Base-by-base conservation (phyloP, 805 yeast species). In the Starmerella apis region DNA sequence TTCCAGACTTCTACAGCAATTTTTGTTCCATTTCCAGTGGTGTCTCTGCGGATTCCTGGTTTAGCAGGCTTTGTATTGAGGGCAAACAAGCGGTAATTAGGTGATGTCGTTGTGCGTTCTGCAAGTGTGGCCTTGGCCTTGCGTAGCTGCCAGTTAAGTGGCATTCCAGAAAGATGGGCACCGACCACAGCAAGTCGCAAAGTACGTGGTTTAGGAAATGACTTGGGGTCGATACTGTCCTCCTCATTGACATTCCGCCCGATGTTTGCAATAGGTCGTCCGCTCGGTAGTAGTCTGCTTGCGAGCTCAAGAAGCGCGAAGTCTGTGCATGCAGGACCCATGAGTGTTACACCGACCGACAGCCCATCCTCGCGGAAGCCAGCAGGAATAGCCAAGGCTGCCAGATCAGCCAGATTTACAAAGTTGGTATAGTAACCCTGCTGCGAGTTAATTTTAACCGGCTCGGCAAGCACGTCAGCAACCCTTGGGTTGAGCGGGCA, bases 351-450 rank as follows among this genome's bases (percentile, higher is more conserved):
- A 67, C 97, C 97, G 55, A 79, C 81, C 8, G 97, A 96, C 58
- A 90, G 67, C 3, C 94, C 94, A 65, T 90, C 96, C 1, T 75
- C 59, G 63, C 88, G 74, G 75, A 86, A 90, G 2, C 95, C 96
- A 22, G 81, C 83, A 23, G 98, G 97, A 49, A 90, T 74, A 0
- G 97, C 86, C 59, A 90, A 71, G 1, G 95, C 97, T 32, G 94
- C 81, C 71, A 88, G 68, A 63, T 90, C 97, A 3, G 96, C 95
- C 64, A 90, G 75, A 65, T 92, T 90, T 60, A 86, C 96, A 65
- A 92, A 92, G 69, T 90, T 90, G 27, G 97, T 90, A 81, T 95
- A 90, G n/a, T 96, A 87, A 28, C 98, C 98, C 70, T 92, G 98
- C 62, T 74, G 73, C 5, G 96, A 85, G 71, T 90, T 90, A 60